A percentile compares a stretch with the other conserved stretches of the same genome.
These are phyloP conservation scores for Phytopythium aichiense DNA, from an alignment of 352 stramenopile species.

Conservation along the genomic window DNA sequence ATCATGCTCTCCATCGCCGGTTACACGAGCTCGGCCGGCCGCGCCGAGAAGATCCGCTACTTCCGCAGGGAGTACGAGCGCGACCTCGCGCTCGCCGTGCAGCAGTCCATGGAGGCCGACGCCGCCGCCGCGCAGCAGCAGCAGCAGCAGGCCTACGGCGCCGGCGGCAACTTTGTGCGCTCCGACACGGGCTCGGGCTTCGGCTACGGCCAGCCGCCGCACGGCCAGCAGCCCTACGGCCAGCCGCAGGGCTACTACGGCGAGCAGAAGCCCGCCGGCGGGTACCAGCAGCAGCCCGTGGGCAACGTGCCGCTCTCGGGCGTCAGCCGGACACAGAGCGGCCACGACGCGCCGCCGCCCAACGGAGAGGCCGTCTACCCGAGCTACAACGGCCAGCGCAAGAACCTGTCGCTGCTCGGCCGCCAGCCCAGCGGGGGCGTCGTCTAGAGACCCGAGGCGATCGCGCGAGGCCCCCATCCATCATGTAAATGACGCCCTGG, in stretches of 20 bases:
- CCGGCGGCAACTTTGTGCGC: slow-evolving; percentile 31
- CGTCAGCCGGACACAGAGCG: slow-evolving; percentile 25
- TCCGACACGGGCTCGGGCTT: slow-evolving; percentile 35
- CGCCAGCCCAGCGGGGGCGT: slow-evolving; percentile 61
- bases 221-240: slow-evolving; percentile 25
- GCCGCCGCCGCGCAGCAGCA: slow-evolving; percentile 14
- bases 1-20: slow-evolving; percentile 74
- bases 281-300: slow-evolving; percentile 26
- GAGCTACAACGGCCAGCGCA: slow-evolving; percentile 55
- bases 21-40: slow-evolving; percentile 74
- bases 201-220: slow-evolving; percentile 27
- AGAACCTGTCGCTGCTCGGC: slow-evolving; percentile 65
- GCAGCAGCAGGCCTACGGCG: slow-evolving; percentile 7
- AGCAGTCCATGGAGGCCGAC: slow-evolving; percentile 66
- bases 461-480: too few species aligned
- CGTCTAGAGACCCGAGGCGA: slow-evolving; percentile 38
- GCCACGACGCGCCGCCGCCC: slow-evolving; percentile 15
- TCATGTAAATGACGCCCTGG: slow-evolving; percentile 1
- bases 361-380: slow-evolving; percentile 56
- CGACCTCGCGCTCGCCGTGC: slow-evolving; percentile 68
- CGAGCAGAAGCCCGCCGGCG: slow-evolving; percentile 25
- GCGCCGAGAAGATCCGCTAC: slow-evolving; percentile 82
- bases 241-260: slow-evolving; percentile 20
- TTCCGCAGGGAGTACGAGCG: slow-evolving; percentile 82
- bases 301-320: slow-evolving; percentile 25